Evolutionary conservation across 306 rosid species (phyloP).

Genomic region (Glycine latifolia): DNA sequence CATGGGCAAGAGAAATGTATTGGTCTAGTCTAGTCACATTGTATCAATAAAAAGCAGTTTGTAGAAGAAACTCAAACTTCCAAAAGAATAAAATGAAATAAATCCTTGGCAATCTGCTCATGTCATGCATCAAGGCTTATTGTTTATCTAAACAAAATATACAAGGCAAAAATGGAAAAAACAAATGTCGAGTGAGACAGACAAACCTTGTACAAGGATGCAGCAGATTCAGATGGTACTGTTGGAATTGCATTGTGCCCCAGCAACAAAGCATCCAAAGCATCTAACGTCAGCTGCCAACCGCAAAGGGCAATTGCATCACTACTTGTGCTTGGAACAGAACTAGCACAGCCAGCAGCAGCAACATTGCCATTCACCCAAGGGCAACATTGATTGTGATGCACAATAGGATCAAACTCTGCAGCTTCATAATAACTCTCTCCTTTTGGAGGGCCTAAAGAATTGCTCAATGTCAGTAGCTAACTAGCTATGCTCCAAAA

Average conservation of each 20-base stretch:
- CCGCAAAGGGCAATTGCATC: constrained; percentile 83
- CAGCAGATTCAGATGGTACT: constrained; percentile 94
- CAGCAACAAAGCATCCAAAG: constrained; percentile 78
- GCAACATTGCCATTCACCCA: constrained; percentile 99
- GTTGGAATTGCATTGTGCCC: constrained; percentile 79
- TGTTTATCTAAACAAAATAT: neutral
- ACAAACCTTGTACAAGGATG: constrained; percentile 90
- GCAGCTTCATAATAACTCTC: constrained; percentile 87
- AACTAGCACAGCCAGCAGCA: constrained; percentile 80
- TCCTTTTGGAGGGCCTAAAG: constrained; percentile 86
- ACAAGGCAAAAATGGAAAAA: constrained; percentile 12
- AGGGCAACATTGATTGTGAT: constrained; percentile 95
- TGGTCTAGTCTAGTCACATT: neutral
- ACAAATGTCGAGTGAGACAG: constrained; percentile 29
- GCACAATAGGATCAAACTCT: constrained; percentile 88
- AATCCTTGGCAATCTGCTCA: too few species aligned
- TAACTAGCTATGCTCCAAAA: constrained; percentile 40
- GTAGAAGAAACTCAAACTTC: constrained; percentile 27
- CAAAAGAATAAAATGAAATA: constrained; percentile 9
- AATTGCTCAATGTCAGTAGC: constrained; percentile 42
- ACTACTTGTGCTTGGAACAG: constrained; percentile 61
- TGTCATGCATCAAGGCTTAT: too few species aligned
- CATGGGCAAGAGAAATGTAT: neutral
- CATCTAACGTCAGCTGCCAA: constrained; percentile 97
- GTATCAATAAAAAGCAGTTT: constrained; percentile 26